Evolutionary conservation across 495 filamentous ascomycete species (phyloP).

Genomic region (Penicillium verhagenii): DNA sequence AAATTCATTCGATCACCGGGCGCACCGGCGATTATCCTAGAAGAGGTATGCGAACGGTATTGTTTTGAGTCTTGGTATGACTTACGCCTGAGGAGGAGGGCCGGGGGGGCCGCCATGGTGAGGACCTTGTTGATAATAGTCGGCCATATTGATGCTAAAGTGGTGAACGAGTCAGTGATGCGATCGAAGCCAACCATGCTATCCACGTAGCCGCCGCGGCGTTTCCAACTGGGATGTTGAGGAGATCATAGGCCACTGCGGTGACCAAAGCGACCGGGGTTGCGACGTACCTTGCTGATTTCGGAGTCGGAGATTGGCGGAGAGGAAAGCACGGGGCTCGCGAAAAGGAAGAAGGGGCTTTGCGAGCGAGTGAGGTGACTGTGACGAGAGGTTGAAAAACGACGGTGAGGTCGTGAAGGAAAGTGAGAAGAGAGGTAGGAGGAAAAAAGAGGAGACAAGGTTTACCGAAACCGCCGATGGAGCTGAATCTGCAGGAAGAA

Average conservation of each 20-base stretch:
- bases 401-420: slow-evolving; percentile 2
- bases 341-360: background rate
- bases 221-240: background rate
- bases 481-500: slow-evolving; percentile 6
- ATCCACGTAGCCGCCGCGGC: background rate
- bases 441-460: slow-evolving; percentile 24
- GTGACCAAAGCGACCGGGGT: background rate
- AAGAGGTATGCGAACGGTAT: background rate
- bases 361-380: background rate
- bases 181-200: background rate
- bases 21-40: background rate
- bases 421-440: slow-evolving; percentile 7
- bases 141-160: background rate
- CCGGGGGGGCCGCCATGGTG: slow-evolving; percentile 16
- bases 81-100: slow-evolving; percentile 21
- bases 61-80: slow-evolving; percentile 10
- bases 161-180: background rate
- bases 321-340: background rate
- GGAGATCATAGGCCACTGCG: background rate
- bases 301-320: background rate
- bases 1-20: background rate
- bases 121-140: slow-evolving; percentile 2
- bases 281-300: background rate
- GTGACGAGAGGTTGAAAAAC: background rate
- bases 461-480: slow-evolving; percentile 12